These are phyloP conservation scores for Paraconiothyrium sp. DNA, from an alignment of 2,329 filamentous ascomycete genomes.

Conservation along the genomic window DNA sequence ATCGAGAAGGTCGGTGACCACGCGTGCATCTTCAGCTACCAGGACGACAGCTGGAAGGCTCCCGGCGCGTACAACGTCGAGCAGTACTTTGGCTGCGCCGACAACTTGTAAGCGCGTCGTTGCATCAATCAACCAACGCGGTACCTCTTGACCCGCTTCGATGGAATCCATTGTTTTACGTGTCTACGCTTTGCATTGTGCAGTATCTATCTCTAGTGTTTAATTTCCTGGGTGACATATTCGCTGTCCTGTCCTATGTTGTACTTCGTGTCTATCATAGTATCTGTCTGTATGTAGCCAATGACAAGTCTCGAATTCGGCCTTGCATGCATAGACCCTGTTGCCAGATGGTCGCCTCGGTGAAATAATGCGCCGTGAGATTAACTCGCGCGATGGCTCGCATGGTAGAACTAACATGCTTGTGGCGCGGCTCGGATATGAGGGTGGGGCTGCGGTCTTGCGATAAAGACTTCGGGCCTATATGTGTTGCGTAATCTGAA, in stretches of 20 bases:
- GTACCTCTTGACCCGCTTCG: background rate
- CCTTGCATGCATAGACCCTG: constrained; percentile 8
- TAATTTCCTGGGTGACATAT: constrained; percentile 26
- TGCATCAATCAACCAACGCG: background rate
- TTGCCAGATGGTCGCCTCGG: background rate
- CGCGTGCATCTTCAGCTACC: constrained; percentile 83
- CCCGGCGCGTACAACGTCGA: constrained; percentile 76
- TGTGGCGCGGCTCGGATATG: constrained; percentile 7
- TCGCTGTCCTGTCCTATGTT: background rate
- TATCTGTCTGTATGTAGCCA: constrained; percentile 13
- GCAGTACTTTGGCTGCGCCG: constrained; percentile 77
- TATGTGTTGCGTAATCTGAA: too few relatives aligned
- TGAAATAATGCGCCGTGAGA: background rate
- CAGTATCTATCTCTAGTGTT: constrained; percentile 33
- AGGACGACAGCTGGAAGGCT: constrained; percentile 84
- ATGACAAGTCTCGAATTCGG: constrained; percentile 17
- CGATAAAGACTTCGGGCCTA: too few relatives aligned
- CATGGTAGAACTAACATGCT: too few relatives aligned
- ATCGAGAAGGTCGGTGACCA: constrained; percentile 70
- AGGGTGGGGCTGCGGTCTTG: background rate
- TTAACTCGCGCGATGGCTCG: background rate
- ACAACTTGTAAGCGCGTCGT: constrained; percentile 51
- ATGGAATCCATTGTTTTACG: constrained; percentile 23
- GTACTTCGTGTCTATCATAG: constrained; percentile 12
- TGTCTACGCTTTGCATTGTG: constrained; percentile 30